Evolutionary conservation across 495 filamentous ascomycete genomes (phyloP).

Genomic region (Penicillium verhagenii): DNA sequence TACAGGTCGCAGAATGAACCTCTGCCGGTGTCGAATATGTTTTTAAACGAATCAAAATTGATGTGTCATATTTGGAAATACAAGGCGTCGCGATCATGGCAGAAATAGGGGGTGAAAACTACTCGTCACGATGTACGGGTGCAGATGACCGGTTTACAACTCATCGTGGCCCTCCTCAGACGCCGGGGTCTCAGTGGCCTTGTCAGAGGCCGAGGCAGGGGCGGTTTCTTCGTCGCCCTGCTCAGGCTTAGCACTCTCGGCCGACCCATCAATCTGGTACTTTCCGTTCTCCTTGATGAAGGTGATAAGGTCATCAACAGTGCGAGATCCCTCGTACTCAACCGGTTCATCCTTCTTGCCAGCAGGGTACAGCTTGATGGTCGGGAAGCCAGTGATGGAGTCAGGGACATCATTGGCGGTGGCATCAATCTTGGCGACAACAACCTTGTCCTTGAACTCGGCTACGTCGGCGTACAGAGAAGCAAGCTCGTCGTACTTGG

Average conservation of each 20-base stretch:
- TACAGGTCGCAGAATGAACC: not conserved
- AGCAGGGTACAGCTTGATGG: constrained; percentile 97
- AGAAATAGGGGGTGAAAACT: not conserved
- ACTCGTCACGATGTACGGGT: constrained; percentile 16
- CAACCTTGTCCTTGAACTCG: constrained; percentile 76
- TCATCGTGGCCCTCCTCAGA: constrained; percentile 42
- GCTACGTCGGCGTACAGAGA: constrained; percentile 68
- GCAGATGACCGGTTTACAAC: constrained; percentile 31
- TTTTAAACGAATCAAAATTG: not conserved
- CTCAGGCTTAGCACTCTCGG: constrained; percentile 41
- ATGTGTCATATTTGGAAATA: constrained; percentile 14
- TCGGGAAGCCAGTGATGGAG: constrained; percentile 96
- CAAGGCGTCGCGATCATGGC: constrained; percentile 15
- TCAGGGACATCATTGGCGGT: constrained; percentile 96
- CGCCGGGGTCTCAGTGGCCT: constrained; percentile 30
- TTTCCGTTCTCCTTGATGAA: constrained; percentile 96
- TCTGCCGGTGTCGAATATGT: not conserved
- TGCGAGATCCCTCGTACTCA: constrained; percentile 85
- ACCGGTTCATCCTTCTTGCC: constrained; percentile 81
- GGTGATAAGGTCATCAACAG: constrained; percentile 86
- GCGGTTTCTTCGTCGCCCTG: constrained; percentile 28
- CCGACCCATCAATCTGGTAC: constrained; percentile 67
- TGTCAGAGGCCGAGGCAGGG: constrained; percentile 15
- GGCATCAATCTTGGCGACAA: constrained; percentile 96
- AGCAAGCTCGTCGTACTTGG: constrained; percentile 81